Evolutionary conservation across 495 filamentous ascomycete genomes (phyloP).

Genomic region (Penicillium lividum): DNA sequence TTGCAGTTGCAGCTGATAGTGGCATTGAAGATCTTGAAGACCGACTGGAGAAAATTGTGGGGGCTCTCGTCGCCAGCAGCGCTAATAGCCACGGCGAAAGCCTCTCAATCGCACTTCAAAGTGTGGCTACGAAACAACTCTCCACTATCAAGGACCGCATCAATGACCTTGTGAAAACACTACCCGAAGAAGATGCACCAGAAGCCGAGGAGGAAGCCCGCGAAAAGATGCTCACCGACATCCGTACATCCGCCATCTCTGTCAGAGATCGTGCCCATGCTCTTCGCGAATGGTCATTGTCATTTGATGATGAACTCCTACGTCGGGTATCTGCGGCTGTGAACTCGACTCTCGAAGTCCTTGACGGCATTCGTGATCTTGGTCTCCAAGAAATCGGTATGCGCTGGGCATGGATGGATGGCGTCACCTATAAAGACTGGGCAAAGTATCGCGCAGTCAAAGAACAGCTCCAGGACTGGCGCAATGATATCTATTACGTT

Average conservation of each 20-base stretch:
- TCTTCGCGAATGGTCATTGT: slow-evolving; percentile 74
- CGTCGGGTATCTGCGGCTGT: slow-evolving; percentile 70
- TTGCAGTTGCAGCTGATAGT: slow-evolving; percentile 77
- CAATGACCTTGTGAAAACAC: slow-evolving; percentile 54
- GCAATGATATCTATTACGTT: slow-evolving; percentile 70
- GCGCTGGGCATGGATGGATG: slow-evolving; percentile 97
- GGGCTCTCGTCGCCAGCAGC: slow-evolving; percentile 65
- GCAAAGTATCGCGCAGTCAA: slow-evolving; percentile 84
- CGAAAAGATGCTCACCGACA: slow-evolving; percentile 62
- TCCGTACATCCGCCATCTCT: slow-evolving; percentile 69
- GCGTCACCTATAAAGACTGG: slow-evolving; percentile 96
- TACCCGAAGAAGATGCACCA: slow-evolving; percentile 55
- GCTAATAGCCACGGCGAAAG: slow-evolving; percentile 65
- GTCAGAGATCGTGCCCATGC: slow-evolving; percentile 82
- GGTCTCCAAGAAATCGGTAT: slow-evolving; percentile 94
- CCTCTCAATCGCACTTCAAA: slow-evolving; percentile 67
- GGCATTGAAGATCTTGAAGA: slow-evolving; percentile 69
- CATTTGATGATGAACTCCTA: slow-evolving; percentile 69
- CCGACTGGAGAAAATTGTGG: slow-evolving; percentile 76
- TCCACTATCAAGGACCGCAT: slow-evolving; percentile 68
- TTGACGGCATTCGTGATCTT: slow-evolving; percentile 82
- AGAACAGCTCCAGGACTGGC: slow-evolving; percentile 81
- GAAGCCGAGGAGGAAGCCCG: slow-evolving; percentile 56
- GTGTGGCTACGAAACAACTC: slow-evolving; percentile 61
- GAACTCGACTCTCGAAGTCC: slow-evolving; percentile 76